These are phyloP conservation scores for Carex pumila DNA, from an alignment of 176 grass and related monocot genomes.

Conservation along the genomic window DNA sequence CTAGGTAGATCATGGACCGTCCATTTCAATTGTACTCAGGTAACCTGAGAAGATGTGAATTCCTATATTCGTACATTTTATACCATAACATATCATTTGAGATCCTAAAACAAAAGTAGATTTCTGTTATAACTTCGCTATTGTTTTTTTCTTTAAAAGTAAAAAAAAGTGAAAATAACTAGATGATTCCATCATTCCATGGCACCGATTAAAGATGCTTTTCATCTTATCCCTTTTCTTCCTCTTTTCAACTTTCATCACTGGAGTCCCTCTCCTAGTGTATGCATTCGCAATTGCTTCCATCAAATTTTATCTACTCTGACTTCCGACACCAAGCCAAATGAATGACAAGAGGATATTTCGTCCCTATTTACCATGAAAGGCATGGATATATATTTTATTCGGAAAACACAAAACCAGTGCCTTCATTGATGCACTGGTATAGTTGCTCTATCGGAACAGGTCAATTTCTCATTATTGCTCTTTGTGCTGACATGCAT, in stretches of 20 bases:
- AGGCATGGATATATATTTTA: neutral
- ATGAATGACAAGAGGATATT: neutral
- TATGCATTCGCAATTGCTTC: neutral
- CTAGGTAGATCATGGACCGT: no score
- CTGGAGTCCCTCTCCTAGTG: neutral
- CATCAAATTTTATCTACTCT: neutral
- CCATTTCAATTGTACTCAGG: no score
- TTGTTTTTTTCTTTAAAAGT: no score
- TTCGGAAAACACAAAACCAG: neutral
- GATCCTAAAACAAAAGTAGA: no score
- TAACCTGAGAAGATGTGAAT: no score
- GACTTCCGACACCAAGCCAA: neutral
- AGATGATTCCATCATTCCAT: neutral
- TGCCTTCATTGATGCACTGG: neutral
- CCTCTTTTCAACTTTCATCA: neutral
- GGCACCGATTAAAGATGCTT: neutral
- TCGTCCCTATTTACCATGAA: neutral
- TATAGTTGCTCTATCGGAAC: neutral
- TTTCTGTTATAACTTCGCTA: no score
- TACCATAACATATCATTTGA: no score
- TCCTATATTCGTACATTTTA: no score
- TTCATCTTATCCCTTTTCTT: neutral
- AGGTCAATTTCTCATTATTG: neutral
- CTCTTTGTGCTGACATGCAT: neutral
- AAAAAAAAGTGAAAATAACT: neutral